Evolutionary conservation across 2,329 filamentous ascomycete genomes (phyloP), one percentile per base, ranked within the genome.

Genomic region (Neophaeococcomyces mojaviensis): DNA sequence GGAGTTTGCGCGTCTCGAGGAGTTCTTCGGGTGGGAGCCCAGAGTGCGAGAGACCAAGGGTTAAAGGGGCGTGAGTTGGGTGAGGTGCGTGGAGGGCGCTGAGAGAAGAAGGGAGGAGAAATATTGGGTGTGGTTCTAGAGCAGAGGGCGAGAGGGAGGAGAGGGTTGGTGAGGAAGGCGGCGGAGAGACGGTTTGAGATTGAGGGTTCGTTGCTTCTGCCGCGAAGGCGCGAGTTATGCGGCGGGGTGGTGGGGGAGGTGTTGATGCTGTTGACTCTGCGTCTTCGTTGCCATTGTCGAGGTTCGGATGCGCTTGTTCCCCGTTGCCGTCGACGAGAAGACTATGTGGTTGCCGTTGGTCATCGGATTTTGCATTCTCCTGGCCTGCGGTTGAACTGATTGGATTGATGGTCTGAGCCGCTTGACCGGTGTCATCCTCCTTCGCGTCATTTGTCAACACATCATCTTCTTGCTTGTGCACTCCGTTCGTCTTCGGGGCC

Each of bases 1-100:
- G 67, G 16, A 80, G 61, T 41, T 76, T 72, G 30, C 78, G 74
- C 1, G 78, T 80, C 22, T 82, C 78, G 55, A 81, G 77, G 3
- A 79, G 78, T 64, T 82, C 79, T 36, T 67, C 61, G 2, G 70
- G 61, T 0, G 78, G 77, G 0, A 82, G 68, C 2, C 77, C 78
- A 46, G 77, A 71, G 50, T 78, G 73, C 38, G 69, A 65, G 8
- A 55, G 79, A 5, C 45, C 47, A 72, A 10, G 76, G 68, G 31
- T n/a, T 67, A 58, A 1, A 74, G 72, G 44, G 74, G 69, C 35
- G 63, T 62, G 75, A 81, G 49, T 78, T 68, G 7, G 77, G 76
- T 53, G 81, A 2, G 43, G 13, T 4, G 34, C 36, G 69, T 44
- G 76, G 62, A 10, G 61, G 15, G 67, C 12, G 71, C 71, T 5